Conservation (phyloP, 2,329 filamentous ascomycete species). For the Stemphylium vesicarium region DNA sequence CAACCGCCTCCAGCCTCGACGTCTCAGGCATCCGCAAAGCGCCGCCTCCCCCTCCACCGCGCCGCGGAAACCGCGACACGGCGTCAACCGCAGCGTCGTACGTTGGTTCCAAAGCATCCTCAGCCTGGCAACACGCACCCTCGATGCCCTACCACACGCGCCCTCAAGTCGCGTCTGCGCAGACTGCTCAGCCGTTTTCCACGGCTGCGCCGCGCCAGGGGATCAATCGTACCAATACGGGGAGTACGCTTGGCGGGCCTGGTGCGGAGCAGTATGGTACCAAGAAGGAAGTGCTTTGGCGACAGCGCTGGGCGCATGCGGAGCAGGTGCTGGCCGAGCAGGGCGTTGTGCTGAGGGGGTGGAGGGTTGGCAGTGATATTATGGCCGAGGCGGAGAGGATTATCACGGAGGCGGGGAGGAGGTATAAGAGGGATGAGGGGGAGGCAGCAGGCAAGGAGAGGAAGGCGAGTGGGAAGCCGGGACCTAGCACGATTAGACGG, state of each 20-base stretch:
- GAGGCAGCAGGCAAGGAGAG: background rate
- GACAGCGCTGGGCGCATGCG: conserved; percentile 69
- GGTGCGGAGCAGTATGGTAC: conserved; percentile 52
- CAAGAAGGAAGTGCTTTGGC: conserved; percentile 77
- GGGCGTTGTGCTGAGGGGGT: conserved; percentile 73
- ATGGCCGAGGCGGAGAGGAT: conserved; percentile 69
- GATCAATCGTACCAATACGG: conserved; percentile 34
- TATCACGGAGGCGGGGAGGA: conserved; percentile 60
- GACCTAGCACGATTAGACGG: background rate
- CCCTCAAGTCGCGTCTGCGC: conserved; percentile 23
- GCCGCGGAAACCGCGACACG: conserved; percentile 45
- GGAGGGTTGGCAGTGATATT: conserved; percentile 75
- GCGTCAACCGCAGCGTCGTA: conserved; percentile 48
- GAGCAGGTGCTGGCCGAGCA: conserved; percentile 67
- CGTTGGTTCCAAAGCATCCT: conserved; percentile 46
- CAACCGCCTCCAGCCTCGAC: conserved; percentile 18
- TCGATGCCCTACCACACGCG: conserved; percentile 36
- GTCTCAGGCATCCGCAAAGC: conserved; percentile 19
- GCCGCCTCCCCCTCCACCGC: conserved; percentile 48
- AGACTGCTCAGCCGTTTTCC: conserved; percentile 36
- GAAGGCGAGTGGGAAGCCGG: background rate
- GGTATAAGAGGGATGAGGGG: conserved; percentile 33
- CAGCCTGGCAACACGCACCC: conserved; percentile 45
- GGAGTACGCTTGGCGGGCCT: conserved; percentile 30
- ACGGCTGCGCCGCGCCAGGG: conserved; percentile 28